Evolutionary conservation across 2,329 filamentous ascomycete species (phyloP).

Genomic region (Colletotrichum agaves): DNA sequence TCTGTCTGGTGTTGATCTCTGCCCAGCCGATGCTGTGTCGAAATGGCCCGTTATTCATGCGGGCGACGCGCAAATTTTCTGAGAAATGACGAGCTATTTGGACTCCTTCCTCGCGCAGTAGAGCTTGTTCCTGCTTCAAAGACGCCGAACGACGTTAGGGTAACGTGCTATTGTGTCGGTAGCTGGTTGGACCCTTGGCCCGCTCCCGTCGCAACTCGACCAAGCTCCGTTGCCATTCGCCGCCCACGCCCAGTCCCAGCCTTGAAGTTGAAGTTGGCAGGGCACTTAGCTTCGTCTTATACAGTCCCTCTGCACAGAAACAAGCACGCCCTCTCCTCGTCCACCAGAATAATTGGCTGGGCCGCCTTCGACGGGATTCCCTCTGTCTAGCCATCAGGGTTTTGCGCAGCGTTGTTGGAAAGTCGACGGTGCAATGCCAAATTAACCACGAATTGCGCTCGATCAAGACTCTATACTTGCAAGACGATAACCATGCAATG

Average conservation of each 20-base stretch:
- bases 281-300: conserved; percentile 2
- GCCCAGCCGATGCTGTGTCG: neutral
- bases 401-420: neutral
- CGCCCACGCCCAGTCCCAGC: conserved; percentile 20
- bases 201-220: conserved; percentile 12
- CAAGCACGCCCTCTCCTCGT: conserved; percentile 5
- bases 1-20: neutral
- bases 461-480: neutral
- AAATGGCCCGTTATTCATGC: neutral
- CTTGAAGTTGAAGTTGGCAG: conserved; percentile 14
- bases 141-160: conserved; percentile 2
- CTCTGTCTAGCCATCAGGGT: neutral
- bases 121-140: conserved; percentile 12
- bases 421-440: neutral
- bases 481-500: conserved; percentile 5
- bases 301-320: neutral
- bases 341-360: neutral
- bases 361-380: neutral
- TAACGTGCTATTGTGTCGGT: neutral
- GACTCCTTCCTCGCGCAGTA: neutral
- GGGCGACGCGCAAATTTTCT: conserved; percentile 11
- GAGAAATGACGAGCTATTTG: neutral
- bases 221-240: conserved; percentile 8
- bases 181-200: conserved; percentile 10
- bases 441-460: neutral